Percentiles rank a stretch among this genome's conserved stretches.
Evolutionary conservation across 2,329 filamentous ascomycete species (phyloP).

Genomic region (Venturia carpophila): DNA sequence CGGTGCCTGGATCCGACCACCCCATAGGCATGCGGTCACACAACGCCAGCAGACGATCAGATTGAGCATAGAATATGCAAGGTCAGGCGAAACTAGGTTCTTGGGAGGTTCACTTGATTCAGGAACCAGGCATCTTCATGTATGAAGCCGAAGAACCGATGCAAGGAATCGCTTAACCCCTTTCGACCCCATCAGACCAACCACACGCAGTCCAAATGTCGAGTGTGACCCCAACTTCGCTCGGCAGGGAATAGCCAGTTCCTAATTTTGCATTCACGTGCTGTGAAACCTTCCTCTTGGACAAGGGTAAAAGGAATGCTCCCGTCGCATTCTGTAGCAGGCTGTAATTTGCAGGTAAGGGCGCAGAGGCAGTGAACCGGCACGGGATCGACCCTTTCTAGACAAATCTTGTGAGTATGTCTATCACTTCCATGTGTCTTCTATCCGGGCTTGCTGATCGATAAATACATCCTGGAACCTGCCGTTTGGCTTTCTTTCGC

Average conservation of each 20-base stretch:
- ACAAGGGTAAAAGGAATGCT: background rate
- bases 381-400: background rate
- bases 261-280: slow-evolving; percentile 4
- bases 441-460: background rate
- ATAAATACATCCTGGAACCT: slow-evolving; percentile 8
- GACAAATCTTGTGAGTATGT: background rate
- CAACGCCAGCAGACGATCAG: background rate
- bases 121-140: slow-evolving; percentile 5
- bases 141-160: background rate
- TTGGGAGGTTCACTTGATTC: background rate
- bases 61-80: background rate
- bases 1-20: background rate
- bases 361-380: background rate
- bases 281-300: background rate
- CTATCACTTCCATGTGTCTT: slow-evolving; percentile 9
- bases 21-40: background rate
- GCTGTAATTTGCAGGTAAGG: slow-evolving; percentile 10
- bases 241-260: background rate
- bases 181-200: background rate
- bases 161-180: background rate
- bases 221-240: background rate
- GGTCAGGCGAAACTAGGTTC: slow-evolving; percentile 1
- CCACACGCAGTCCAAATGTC: background rate
- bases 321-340: slow-evolving; percentile 9
- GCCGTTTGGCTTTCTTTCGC: background rate